phyloP scores from a whole-genome alignment of 2,329 filamentous ascomycete genomes.

The Hypoxylon sp. region DNA sequence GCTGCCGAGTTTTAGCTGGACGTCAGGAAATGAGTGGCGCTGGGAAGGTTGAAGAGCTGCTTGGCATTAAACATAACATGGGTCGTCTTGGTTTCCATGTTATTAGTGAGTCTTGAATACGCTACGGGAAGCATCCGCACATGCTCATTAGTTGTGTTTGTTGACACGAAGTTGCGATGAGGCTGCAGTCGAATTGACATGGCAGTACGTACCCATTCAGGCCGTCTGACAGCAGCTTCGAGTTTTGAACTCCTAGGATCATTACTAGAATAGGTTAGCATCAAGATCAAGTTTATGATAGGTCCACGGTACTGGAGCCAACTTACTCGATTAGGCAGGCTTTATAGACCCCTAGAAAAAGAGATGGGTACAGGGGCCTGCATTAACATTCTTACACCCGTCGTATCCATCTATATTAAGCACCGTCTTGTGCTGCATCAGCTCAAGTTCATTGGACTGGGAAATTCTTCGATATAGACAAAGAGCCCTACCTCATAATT shows the following conservation, averaged over 20 bases:
- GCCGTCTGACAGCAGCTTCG: neutral
- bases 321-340: slow-evolving; percentile 14
- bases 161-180: slow-evolving; percentile 14
- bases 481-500: too few relatives aligned
- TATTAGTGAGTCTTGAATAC: slow-evolving; percentile 1
- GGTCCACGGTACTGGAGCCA: slow-evolving; percentile 15
- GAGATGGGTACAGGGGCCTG: neutral
- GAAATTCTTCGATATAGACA: neutral
- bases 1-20: neutral
- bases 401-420: neutral
- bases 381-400: neutral
- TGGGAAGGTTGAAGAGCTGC: slow-evolving; percentile 1
- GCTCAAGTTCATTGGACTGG: neutral
- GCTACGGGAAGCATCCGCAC: slow-evolving; percentile 5
- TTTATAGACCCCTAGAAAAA: neutral
- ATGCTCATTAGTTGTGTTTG: neutral
- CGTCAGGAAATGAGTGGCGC: neutral
- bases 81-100: neutral
- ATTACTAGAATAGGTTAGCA: slow-evolving; percentile 23
- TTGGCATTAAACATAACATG: neutral
- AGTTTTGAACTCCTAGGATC: neutral
- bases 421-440: neutral
- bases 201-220: neutral
- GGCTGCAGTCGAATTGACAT: slow-evolving; percentile 2
- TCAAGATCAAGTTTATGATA: slow-evolving; percentile 7